Conservation (phyloP, 208 protist genomes). For the Crithidia bombi region DNA sequence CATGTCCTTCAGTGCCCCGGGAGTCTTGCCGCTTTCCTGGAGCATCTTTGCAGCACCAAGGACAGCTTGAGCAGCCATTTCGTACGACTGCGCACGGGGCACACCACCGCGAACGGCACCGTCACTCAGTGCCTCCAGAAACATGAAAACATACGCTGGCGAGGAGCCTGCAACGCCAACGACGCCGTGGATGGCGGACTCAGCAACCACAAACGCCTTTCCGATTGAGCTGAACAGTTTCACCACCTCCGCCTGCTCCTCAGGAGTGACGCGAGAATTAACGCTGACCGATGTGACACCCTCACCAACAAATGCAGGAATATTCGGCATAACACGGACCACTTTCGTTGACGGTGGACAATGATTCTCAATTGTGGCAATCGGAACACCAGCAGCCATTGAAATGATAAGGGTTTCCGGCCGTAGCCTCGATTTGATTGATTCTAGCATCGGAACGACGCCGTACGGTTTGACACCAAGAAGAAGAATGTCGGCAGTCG, state of each 20-base stretch:
- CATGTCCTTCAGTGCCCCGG: conserved; percentile 90
- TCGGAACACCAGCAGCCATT: conserved; percentile 90
- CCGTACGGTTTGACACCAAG: conserved; percentile 94
- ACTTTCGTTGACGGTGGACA: conserved; percentile 59
- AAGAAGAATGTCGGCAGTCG: conserved; percentile 82
- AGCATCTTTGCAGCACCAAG: conserved; percentile 93
- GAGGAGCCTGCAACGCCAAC: conserved; percentile 95
- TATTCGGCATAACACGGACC: conserved; percentile 97
- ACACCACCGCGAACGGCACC: conserved; percentile 93
- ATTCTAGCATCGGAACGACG: conserved; percentile 62
- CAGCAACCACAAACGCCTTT: conserved; percentile 56
- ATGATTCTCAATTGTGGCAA: conserved; percentile 73
- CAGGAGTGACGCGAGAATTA: conserved; percentile 43
- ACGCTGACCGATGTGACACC: conserved; percentile 70
- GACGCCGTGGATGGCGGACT: conserved; percentile 91
- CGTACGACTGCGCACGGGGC: conserved; percentile 77
- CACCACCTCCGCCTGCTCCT: conserved; percentile 51
- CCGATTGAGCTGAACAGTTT: conserved; percentile 82
- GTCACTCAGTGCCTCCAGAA: conserved; percentile 97
- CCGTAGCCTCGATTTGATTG: conserved; percentile 46
- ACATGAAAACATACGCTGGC: conserved; percentile 96
- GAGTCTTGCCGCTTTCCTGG: conserved; percentile 66
- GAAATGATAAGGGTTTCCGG: conserved; percentile 87
- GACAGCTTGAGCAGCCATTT: conserved; percentile 93
- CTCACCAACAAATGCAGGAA: conserved; percentile 80